A percentile compares a stretch with the other conserved stretches of the same genome.
Conservation (phyloP, 2,329 filamentous ascomycete species). For the Paraphaeosphaeria minitans region DNA sequence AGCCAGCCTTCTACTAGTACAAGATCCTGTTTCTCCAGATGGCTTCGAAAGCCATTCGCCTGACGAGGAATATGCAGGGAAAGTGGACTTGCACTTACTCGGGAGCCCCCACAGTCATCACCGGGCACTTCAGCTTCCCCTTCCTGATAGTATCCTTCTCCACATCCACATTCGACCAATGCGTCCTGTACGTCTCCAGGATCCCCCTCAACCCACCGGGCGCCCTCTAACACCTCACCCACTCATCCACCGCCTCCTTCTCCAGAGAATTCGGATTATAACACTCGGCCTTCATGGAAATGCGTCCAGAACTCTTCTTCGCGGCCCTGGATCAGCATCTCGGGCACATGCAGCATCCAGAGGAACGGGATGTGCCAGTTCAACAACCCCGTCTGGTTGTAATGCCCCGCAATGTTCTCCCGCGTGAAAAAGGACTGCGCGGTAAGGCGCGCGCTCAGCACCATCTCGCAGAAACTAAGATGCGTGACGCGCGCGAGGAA, state of each 20-base stretch:
- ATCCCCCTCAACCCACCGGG: neutral
- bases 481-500: neutral
- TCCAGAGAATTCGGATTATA: constrained; percentile 2
- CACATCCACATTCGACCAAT: constrained; percentile 1
- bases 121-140: constrained; percentile 1
- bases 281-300: constrained; percentile 1
- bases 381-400: neutral
- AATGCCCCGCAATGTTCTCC: neutral
- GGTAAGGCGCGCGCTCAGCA: neutral
- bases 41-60: no score
- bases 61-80: no score
- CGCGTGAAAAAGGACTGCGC: neutral
- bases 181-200: constrained; percentile 2
- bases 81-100: neutral
- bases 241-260: neutral
- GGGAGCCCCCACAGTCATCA: constrained; percentile 1
- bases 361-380: constrained; percentile 1
- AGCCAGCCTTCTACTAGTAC: no score
- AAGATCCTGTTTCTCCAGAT: no score
- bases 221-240: neutral
- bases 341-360: constrained; percentile 1
- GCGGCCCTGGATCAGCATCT: constrained; percentile 1
- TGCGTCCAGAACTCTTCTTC: constrained; percentile 1
- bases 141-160: neutral
- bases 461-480: constrained; percentile 3